Evolutionary conservation across 257 asterid genomes (phyloP), one percentile per base, ranked within the genome.

Genomic region (Dorcoceras hygrometricum): DNA sequence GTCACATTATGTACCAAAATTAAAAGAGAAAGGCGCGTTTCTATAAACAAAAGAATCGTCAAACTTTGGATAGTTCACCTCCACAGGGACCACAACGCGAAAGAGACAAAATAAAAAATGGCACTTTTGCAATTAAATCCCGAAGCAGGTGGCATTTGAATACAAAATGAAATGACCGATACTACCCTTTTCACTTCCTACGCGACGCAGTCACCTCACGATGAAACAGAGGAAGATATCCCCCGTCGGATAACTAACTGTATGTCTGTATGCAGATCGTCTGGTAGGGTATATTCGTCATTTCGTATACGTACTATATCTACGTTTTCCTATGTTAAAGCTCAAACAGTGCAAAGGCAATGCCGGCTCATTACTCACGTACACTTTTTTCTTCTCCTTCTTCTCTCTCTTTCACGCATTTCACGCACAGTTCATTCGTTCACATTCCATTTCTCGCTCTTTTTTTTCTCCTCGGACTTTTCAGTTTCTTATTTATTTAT

Each of bases 61-160:
- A 24, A n/a, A 29, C 66, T 53, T 57, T 69, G 74, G 77, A 70
- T 46, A 71, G 80, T 71, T 72, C 80, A 65, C 78, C 80, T 65
- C 63, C 48, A 48, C 55, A 6, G 24, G 67, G 60, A 63, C 68
- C 77, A 71, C 62, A 26, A 10, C 55, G 66, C 25, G 8, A 36
- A 22, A 43, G 72, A 19, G 58, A 51, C 48, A 63, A 29, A 50
- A 32, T 27, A 10, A 62, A 20, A 60, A 23, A 61, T 66, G 74
- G 63, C 20, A 3, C 18, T 69, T 28, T 18, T 5, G 78, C 65
- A 66, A 60, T 51, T 65, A 9, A 11, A 7, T 9, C 0, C 0
- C 0, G 6, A 26, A 10, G 8, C 0, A 2, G 0, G 31, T 29
- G 65, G 18, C 23, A 66, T 10, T 77, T 36, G 1, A 25, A 51